Conservation (phyloP, 805 yeast species). For the Starmerella geochares region DNA sequence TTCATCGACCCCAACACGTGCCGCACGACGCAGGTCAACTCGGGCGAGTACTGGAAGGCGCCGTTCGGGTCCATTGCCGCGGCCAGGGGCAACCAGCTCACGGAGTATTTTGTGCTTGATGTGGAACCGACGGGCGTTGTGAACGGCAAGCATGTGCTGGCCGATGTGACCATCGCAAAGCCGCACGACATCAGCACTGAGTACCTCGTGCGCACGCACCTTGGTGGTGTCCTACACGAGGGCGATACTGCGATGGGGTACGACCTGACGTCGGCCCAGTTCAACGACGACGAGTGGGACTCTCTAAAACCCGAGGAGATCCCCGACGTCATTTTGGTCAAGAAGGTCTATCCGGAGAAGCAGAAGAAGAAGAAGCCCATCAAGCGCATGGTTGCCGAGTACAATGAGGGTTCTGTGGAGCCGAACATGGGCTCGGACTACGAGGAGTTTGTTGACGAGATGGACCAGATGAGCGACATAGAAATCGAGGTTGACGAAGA, state of each 20-base stretch:
- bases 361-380: conserved; percentile 73
- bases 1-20: conserved; percentile 77
- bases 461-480: conserved; percentile 47
- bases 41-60: conserved; percentile 67
- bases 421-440: conserved; percentile 37
- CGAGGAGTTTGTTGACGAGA: conserved; percentile 81
- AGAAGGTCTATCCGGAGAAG: conserved; percentile 81
- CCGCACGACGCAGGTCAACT: conserved; percentile 62
- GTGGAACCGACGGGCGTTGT: conserved; percentile 83
- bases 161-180: conserved; percentile 87
- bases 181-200: conserved; percentile 77
- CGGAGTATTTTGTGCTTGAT: conserved; percentile 83
- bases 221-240: conserved; percentile 90
- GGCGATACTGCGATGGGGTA: conserved; percentile 95
- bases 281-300: conserved; percentile 40
- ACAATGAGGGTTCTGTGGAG: conserved; percentile 72
- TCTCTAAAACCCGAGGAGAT: conserved; percentile 34
- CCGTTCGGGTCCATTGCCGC: conserved; percentile 45
- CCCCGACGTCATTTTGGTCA: conserved; percentile 79
- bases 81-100: conserved; percentile 59
- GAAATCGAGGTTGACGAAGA: conserved; percentile 6
- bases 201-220: conserved; percentile 76
- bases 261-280: conserved; percentile 72
- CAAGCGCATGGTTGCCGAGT: conserved; percentile 96
- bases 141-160: conserved; percentile 67